Evolutionary conservation across 1,284 basidiomycete species (phyloP).

Genomic region (Bjerkandera adusta): DNA sequence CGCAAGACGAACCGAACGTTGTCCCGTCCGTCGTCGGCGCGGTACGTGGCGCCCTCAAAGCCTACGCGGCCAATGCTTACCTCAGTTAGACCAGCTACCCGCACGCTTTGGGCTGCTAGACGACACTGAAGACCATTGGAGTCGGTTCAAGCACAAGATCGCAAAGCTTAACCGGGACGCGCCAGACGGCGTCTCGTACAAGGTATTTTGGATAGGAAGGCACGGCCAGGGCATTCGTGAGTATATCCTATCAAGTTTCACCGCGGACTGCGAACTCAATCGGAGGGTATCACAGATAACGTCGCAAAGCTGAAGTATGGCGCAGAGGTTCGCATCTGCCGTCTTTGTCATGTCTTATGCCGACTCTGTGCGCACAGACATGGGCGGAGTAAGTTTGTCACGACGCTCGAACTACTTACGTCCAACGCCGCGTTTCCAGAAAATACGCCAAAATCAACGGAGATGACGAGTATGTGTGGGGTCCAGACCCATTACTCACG

Average conservation of each 20-base stretch:
- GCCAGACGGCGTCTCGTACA: conserved; percentile 43
- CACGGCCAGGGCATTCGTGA: conserved; percentile 61
- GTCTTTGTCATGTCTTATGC: conserved; percentile 2
- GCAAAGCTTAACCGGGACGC: conserved; percentile 43
- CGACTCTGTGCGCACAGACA: conserved; percentile 22
- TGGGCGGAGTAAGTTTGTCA: conserved; percentile 58
- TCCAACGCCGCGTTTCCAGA: conserved; percentile 24
- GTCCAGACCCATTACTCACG: conserved; percentile 80
- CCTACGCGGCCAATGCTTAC: neutral
- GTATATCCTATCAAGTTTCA: conserved; percentile 5
- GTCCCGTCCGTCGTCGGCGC: conserved; percentile 24
- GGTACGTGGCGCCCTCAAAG: conserved; percentile 21
- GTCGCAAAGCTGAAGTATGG: conserved; percentile 74
- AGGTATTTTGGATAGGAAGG: conserved; percentile 64
- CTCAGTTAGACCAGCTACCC: conserved; percentile 41
- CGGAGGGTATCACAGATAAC: too few relatives aligned
- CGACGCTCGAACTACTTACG: too few relatives aligned
- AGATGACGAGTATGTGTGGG: conserved; percentile 76
- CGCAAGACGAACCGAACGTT: conserved; percentile 28
- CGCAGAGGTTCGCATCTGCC: conserved; percentile 38
- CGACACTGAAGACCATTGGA: conserved; percentile 51
- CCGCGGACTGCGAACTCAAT: too few relatives aligned
- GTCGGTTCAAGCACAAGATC: conserved; percentile 41
- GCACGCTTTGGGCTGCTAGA: conserved; percentile 63
- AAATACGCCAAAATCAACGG: conserved; percentile 71